Base-by-base conservation (phyloP, 805 yeast species). In the Candida orba region DNA sequence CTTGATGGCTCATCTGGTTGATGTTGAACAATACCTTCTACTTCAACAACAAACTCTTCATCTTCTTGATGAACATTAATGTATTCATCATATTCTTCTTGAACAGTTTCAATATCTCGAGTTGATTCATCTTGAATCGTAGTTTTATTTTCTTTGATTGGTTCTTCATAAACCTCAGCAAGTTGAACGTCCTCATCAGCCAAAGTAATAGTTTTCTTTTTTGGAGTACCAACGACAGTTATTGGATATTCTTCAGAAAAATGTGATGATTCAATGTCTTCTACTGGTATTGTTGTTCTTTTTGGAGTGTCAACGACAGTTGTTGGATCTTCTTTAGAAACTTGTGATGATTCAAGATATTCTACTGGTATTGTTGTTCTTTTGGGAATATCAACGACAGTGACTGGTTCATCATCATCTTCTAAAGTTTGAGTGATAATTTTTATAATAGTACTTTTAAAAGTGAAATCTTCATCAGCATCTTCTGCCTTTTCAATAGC, bases 101-200 rank as follows among this genome's bases (percentile, higher is more conserved):
- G 37, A 13, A 44, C 42, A 20, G 17, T 36, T 12, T 37, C 39
- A 8, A n/a, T 52, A 7, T 37, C 39, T 37, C 24, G 52, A 4
- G 13, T 34, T 3, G 30, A 8, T 27, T 42, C 41, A 24, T 33
- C 33, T 30, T 30, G 15, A n/a, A n/a, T 8, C 2, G 4, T 20
- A 4, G 22, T 20, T 20, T 20, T 4, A 5, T 20, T 20, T 20
- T 20, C 5, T 20, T 20, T 20, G 22, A 4, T 20, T 20, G 17
- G 33, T n/a, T n/a, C 18, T 30, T 30, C 10, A 8, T 12, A n/a
- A 15, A 8, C 20, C 15, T 31, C 13, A 31, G 34, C 15, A n/a
- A 9, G 18, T 8, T 31, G 18, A 15, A 2, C 33, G 6, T 30
- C 33, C n/a, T n/a, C n/a, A 6, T n/a, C 18, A 30, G 33, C 8